phyloP scores from a whole-genome alignment of 495 filamentous ascomycete species.

The Hamigera avellanea region DNA sequence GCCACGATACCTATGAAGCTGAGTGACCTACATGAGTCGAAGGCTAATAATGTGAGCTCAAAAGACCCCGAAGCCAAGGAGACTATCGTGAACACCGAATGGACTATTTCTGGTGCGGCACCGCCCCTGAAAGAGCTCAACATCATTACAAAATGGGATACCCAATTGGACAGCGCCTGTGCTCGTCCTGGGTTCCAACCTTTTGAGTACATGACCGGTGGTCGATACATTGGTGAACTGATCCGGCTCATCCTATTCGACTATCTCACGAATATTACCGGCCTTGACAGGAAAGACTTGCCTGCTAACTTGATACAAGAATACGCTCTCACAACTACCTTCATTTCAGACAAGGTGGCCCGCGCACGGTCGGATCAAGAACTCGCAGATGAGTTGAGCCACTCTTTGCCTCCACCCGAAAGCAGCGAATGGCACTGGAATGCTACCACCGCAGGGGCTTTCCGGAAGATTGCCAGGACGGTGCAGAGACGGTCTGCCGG shows the following conservation, averaged over 20 bases:
- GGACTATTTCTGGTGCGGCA: slow-evolving; percentile 67
- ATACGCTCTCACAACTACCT: slow-evolving; percentile 59
- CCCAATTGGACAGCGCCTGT: slow-evolving; percentile 48
- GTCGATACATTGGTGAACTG: slow-evolving; percentile 77
- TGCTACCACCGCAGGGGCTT: slow-evolving; percentile 36
- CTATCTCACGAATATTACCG: slow-evolving; percentile 39
- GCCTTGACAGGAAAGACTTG: slow-evolving; percentile 28
- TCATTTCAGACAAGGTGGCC: slow-evolving; percentile 53
- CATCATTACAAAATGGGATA: slow-evolving; percentile 63
- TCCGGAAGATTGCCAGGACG: slow-evolving; percentile 49
- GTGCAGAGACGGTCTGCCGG: slow-evolving; percentile 60
- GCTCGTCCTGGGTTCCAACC: slow-evolving; percentile 73
- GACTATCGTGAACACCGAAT: slow-evolving; percentile 78
- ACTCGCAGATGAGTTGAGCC: slow-evolving; percentile 38
- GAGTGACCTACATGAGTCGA: slow-evolving; percentile 49
- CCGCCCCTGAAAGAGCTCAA: slow-evolving; percentile 50
- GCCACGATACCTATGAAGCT: slow-evolving; percentile 66
- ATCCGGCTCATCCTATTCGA: slow-evolving; percentile 60
- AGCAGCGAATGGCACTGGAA: slow-evolving; percentile 47
- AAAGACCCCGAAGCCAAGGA: slow-evolving; percentile 36
- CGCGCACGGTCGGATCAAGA: slow-evolving; percentile 30
- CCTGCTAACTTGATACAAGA: slow-evolving; percentile 44
- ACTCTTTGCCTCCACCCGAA: slow-evolving; percentile 39
- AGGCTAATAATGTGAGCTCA: slow-evolving; percentile 33
- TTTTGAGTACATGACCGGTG: slow-evolving; percentile 80